A percentile compares a stretch with the other conserved stretches of the same genome.
These are phyloP conservation scores for Polytrichum formosum DNA, from an alignment of 225 moss, liverwort and hornwort species.

Conservation along the genomic window DNA sequence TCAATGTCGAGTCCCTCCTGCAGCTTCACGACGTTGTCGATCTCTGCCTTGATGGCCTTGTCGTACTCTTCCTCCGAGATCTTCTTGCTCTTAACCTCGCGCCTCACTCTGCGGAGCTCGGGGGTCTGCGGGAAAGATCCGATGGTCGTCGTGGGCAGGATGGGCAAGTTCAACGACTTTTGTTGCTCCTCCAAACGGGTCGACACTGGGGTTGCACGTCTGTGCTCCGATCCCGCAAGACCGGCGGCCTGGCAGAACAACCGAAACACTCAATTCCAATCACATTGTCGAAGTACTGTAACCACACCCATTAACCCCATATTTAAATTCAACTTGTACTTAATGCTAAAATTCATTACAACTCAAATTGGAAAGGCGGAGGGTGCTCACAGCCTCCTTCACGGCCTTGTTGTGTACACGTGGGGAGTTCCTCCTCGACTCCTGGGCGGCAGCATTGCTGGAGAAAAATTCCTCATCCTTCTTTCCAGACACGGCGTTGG, in stretches of 20 bases:
- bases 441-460: constrained; percentile 49
- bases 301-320: no score
- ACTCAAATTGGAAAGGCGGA: background rate
- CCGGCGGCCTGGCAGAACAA: constrained; percentile 19
- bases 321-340: no score
- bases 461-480: constrained; percentile 53
- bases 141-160: constrained; percentile 65
- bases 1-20: constrained; percentile 66
- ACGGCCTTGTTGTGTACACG: constrained; percentile 52
- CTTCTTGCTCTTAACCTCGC: constrained; percentile 72
- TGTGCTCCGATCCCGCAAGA: constrained; percentile 49
- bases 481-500: constrained; percentile 46
- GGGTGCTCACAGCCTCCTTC: constrained; percentile 43
- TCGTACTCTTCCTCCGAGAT: constrained; percentile 61
- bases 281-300: no score
- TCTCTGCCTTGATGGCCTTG: constrained; percentile 59
- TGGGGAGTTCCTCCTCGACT: constrained; percentile 48
- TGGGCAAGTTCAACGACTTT: constrained; percentile 55
- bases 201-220: constrained; percentile 48
- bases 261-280: background rate
- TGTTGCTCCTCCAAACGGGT: constrained; percentile 60
- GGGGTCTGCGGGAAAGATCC: constrained; percentile 71
- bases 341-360: no score
- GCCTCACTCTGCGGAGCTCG: constrained; percentile 58
- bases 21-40: constrained; percentile 55